These are phyloP conservation scores for Globisporangium okanoganense DNA, from an alignment of 352 stramenopile genomes.

Conservation along the genomic window DNA sequence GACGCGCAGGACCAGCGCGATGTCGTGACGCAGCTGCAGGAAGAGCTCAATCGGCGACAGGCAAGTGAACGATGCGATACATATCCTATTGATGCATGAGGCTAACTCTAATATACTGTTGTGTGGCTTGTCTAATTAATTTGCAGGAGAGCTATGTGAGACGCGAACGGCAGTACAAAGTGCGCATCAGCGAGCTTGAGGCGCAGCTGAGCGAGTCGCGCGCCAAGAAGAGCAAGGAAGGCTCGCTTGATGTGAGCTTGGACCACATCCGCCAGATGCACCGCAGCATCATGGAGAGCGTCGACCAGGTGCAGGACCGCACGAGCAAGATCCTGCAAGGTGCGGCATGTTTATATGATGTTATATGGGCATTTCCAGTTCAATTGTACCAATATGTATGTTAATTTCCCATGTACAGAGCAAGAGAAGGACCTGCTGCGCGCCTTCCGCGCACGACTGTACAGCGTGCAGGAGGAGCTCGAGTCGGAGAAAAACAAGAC, in stretches of 20 bases:
- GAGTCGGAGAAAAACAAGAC: conserved; percentile 91
- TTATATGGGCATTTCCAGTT: not conserved
- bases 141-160: conserved; percentile 81
- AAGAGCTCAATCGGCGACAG: conserved; percentile 57
- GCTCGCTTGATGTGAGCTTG: conserved; percentile 70
- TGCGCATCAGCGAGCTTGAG: conserved; percentile 82
- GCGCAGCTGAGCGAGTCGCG: conserved; percentile 55
- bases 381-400: not conserved
- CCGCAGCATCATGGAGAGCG: conserved; percentile 80
- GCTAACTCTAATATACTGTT: not conserved
- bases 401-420: conserved; percentile 25
- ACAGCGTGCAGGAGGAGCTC: conserved; percentile 91
- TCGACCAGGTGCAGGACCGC: conserved; percentile 89
- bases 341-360: not conserved
- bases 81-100: too few species aligned
- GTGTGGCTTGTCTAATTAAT: not conserved
- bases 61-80: conserved; percentile 9
- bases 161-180: conserved; percentile 85
- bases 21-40: conserved; percentile 51
- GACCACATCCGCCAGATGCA: conserved; percentile 83
- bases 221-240: conserved; percentile 71
- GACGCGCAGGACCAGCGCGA: conserved; percentile 39
- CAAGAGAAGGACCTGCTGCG: conserved; percentile 90
- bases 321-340: conserved; percentile 88
- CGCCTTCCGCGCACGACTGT: conserved; percentile 88